Evolutionary conservation across 169 alveolate species (phyloP), one percentile per base, ranked within the genome.

Genomic region (Plasmodium chabaudi): DNA sequence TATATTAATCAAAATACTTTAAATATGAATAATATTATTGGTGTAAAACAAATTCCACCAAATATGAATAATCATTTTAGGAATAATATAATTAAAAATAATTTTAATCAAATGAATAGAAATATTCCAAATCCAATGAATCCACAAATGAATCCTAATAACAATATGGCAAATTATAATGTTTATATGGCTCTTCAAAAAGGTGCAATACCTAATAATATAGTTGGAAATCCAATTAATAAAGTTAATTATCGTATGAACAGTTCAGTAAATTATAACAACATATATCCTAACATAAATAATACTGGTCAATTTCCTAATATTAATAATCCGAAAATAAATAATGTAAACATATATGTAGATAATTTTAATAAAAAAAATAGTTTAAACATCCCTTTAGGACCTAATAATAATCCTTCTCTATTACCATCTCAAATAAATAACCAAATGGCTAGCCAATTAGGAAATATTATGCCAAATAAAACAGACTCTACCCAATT

Each of bases 1-100:
- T 64, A 19, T 64, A 60, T 21, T 42, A 63, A 51, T 44, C 65
- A 67, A 15, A 64, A 49, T 53, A 56, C 9, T 57, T 44, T 55
- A 5, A 34, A 34, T 34, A 34, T 34, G 42, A 34, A 34, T 5
- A 34, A 34, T 34, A 34, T 34, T 34, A 34, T 34, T 34, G 42
- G 42, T 4, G 42, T 34, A 34, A 34, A 34, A 34, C 42, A 34
- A 34, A 9, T 77, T 3, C 15, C 77, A 1, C 21, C 23, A 3
- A 63, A 56, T 51, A 27, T 71, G 56, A 53, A 56, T 27, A 77
- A 56, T 15, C 57, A 25, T 23, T 72, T 72, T 63, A 27, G 87
- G 56, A 72, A 42, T 25, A 72, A 56, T 34, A 9, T 77, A 21
- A 56, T 77, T 74, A 77, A 77, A 19, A 77, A 63, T 68, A 77